These are phyloP conservation scores for Melastoma malabathricum DNA, from an alignment of 345 rosid genomes.

Conservation along the genomic window DNA sequence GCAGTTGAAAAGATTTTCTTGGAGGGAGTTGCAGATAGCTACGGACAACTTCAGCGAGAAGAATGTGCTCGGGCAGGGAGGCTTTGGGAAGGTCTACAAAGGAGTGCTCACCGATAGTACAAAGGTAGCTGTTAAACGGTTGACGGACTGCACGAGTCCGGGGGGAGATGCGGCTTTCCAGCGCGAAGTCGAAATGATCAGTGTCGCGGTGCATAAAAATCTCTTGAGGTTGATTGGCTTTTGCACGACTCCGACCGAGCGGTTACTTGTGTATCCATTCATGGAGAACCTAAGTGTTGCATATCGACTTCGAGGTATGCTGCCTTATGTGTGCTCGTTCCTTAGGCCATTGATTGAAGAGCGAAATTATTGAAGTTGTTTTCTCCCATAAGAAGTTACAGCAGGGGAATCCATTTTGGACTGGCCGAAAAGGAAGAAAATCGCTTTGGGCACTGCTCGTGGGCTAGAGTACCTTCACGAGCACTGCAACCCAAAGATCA, in stretches of 20 bases:
- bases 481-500: constrained; percentile 93
- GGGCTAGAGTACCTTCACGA: constrained; percentile 96
- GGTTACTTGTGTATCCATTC: constrained; percentile 81
- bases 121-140: constrained; percentile 80
- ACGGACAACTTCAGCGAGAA: constrained; percentile 77
- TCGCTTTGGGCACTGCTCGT: constrained; percentile 88
- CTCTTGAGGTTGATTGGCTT: constrained; percentile 80
- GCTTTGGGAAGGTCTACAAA: constrained; percentile 88
- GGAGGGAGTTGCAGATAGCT: constrained; percentile 87
- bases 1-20: constrained; percentile 76
- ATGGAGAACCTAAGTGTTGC: constrained; percentile 96
- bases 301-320: constrained; percentile 74
- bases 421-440: constrained; percentile 71
- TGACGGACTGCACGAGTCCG: constrained; percentile 80
- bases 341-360: too few relatives aligned
- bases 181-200: constrained; percentile 96
- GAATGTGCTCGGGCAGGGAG: constrained; percentile 90
- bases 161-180: constrained; percentile 96
- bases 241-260: constrained; percentile 88
- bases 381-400: constrained; percentile 49
- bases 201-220: constrained; percentile 91
- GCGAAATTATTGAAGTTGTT: too few relatives aligned
- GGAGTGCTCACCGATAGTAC: constrained; percentile 74
- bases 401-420: constrained; percentile 64
- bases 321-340: not conserved